Base-by-base conservation (phyloP, 2,329 filamentous ascomycete species). In the Corynespora cassiicola region DNA sequence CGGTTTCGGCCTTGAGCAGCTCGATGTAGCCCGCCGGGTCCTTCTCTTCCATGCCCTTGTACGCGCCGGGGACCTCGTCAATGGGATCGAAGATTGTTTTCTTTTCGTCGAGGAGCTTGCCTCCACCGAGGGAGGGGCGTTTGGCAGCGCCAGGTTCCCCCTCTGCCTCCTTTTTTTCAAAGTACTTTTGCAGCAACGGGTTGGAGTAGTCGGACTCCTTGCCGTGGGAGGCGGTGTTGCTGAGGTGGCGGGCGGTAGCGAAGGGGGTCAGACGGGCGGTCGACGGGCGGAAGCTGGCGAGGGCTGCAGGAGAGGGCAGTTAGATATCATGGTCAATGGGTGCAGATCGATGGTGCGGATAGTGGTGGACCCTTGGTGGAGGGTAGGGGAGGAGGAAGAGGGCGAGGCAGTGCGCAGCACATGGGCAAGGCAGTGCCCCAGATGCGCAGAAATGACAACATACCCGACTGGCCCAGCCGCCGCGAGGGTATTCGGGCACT, bases 171-270 rank as follows among this genome's bases (percentile, higher is more conserved):
- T 45, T 42, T 34, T 53, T 50, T 30, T 41, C 23, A 27, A 76
- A 63, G 52, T 70, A 78, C 36, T 86, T 78, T 41, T 86, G 81
- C 52, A 88, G 81, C 54, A 89, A 76, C 37, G 81, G 84, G 54
- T 82, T 76, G 31, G 58, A 45, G 26, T 60, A 49, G 32, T 63
- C 50, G 27, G 39, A 38, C 28, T 48, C 37, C 16, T 51, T 47
- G 29, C 45, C 19, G 16, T 24, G 17, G 28, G 31, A 16, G 15
- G 45, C 38, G 31, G 45, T 41, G 31, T 53, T 52, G 18, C 39
- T 49, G 9, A 50, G 36, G 16, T 39, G 47, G 45, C 63, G 39
- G 24, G 41, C 38, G 15, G 52, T 36, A 11, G 27, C 31, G 15
- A 29, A 41, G 14, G 41, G 34, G 8, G 47, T 31, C 7, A 44